These are phyloP conservation scores for Raddia distichophylla DNA, from an alignment of 176 grass and related monocot species.

Conservation along the genomic window DNA sequence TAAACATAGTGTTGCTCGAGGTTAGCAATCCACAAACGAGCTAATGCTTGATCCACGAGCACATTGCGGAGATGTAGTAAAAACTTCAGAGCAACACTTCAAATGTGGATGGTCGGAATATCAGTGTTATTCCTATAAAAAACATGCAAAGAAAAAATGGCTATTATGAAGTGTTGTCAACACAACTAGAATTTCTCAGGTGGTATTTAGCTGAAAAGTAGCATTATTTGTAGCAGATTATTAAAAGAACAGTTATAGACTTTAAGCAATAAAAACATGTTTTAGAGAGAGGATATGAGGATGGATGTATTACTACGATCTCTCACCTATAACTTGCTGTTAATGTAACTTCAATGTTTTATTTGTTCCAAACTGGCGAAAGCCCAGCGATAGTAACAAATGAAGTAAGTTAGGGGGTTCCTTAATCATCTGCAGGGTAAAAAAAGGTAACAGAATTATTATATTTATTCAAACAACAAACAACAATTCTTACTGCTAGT, in stretches of 20 bases:
- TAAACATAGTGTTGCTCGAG: background rate
- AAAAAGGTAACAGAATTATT: background rate
- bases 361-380: background rate
- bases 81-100: background rate
- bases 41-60: background rate
- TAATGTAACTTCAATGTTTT: background rate
- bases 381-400: background rate
- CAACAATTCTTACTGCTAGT: background rate
- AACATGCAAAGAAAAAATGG: background rate
- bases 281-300: background rate
- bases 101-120: background rate
- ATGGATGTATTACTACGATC: background rate
- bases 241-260: too few relatives aligned
- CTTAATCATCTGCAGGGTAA: background rate
- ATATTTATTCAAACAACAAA: background rate
- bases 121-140: background rate
- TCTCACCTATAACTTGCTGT: background rate
- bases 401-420: too few relatives aligned
- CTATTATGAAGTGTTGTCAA: background rate
- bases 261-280: background rate
- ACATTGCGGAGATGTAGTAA: background rate
- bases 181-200: too few relatives aligned
- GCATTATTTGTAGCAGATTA: too few relatives aligned
- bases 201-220: too few relatives aligned
- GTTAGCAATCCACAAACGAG: background rate